A percentile compares a stretch with the other conserved stretches of the same genome.
phyloP scores from a whole-genome alignment of 495 filamentous ascomycete genomes.

The Astrocystis sublimbata region DNA sequence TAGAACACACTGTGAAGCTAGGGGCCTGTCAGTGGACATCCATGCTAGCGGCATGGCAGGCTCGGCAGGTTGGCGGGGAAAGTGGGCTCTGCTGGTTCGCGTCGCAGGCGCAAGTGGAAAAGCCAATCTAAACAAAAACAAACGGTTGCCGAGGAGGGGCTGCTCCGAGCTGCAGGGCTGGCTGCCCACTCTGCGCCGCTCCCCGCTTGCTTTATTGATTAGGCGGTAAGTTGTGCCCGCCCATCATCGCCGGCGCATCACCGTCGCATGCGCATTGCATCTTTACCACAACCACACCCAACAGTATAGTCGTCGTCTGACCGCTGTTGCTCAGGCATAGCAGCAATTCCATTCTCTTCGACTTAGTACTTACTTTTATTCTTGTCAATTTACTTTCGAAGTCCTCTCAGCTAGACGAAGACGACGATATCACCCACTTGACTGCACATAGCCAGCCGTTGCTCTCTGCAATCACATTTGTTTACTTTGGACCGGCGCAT shows the following conservation, averaged over 20 bases:
- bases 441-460: not conserved
- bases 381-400: not conserved
- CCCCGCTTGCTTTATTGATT: too few species aligned
- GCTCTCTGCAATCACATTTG: not conserved
- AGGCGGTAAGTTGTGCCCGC: too few species aligned
- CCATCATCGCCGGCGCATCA: not conserved
- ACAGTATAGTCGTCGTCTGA: not conserved
- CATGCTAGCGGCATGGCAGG: not conserved
- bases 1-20: not conserved
- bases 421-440: not conserved
- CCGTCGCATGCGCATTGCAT: not conserved
- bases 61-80: conserved; percentile 5
- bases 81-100: not conserved
- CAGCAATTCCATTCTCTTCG: not conserved
- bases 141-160: conserved; percentile 45
- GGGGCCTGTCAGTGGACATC: not conserved
- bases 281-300: not conserved
- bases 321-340: not conserved
- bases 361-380: not conserved
- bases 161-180: too few species aligned
- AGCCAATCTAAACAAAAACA: conserved; percentile 39
- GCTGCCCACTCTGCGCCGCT: too few species aligned
- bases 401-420: not conserved
- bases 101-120: conserved; percentile 13
- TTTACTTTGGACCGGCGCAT: not conserved